A percentile compares a stretch with the other conserved stretches of the same genome.
phyloP scores from a whole-genome alignment of 1,284 basidiomycete genomes.

The Volvariella surrecta region DNA sequence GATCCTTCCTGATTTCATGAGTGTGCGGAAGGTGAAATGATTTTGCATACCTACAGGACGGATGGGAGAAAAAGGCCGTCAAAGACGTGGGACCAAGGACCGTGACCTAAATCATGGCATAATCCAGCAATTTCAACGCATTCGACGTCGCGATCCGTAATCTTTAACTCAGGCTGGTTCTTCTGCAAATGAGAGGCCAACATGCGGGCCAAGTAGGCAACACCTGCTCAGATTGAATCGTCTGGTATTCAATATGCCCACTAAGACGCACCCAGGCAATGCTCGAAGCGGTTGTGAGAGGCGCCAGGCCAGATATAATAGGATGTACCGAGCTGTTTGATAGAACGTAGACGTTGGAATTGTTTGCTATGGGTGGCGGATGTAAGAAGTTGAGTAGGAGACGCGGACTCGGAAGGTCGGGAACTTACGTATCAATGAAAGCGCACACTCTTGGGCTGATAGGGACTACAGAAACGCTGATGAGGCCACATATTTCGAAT shows the following conservation, averaged over 20 bases:
- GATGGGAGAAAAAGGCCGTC: conserved; percentile 55
- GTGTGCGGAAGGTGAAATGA: conserved; percentile 2
- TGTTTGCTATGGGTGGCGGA: conserved; percentile 38
- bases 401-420: not conserved
- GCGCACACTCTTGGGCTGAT: conserved; percentile 24
- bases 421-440: conserved; percentile 41
- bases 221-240: conserved; percentile 42
- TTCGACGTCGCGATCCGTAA: conserved; percentile 56
- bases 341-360: conserved; percentile 63
- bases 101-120: conserved; percentile 68
- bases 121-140: conserved; percentile 66
- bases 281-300: conserved; percentile 74
- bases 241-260: conserved; percentile 11
- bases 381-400: conserved; percentile 3
- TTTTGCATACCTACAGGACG: conserved; percentile 35
- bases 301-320: conserved; percentile 71
- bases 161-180: conserved; percentile 53
- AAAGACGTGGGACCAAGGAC: conserved; percentile 72
- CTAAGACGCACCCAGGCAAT: conserved; percentile 66
- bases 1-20: conserved; percentile 16
- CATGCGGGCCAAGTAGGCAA: conserved; percentile 57
- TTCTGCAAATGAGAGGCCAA: conserved; percentile 49
- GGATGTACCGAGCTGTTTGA: conserved; percentile 73
- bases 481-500: not conserved
- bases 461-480: conserved; percentile 20